Conservation (phyloP, 1,284 basidiomycete genomes). For the Marasmius tenuissimus region DNA sequence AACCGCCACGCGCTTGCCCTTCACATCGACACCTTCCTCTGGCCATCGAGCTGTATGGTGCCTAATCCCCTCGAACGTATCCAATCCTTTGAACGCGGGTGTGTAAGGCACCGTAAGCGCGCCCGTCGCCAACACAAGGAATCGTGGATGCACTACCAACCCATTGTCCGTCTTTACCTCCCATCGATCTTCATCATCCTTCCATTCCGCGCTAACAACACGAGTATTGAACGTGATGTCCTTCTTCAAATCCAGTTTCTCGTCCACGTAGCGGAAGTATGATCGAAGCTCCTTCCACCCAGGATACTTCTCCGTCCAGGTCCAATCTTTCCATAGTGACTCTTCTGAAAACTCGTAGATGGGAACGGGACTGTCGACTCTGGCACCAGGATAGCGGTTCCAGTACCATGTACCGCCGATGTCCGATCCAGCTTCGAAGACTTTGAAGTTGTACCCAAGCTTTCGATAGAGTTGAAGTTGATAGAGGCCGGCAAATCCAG, state of each 20-base stretch:
- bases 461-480: not conserved
- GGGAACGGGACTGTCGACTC: slow-evolving; percentile 9
- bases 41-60: slow-evolving; percentile 24
- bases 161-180: slow-evolving; percentile 18
- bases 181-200: slow-evolving; percentile 19
- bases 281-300: slow-evolving; percentile 18
- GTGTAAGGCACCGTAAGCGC: slow-evolving; percentile 20
- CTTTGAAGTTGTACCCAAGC: not conserved
- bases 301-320: slow-evolving; percentile 21
- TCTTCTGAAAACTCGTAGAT: slow-evolving; percentile 24
- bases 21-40: slow-evolving; percentile 17
- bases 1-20: slow-evolving; percentile 20
- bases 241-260: slow-evolving; percentile 21
- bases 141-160: slow-evolving; percentile 12
- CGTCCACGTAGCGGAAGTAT: slow-evolving; percentile 22
- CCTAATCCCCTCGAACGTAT: slow-evolving; percentile 19
- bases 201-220: slow-evolving; percentile 20
- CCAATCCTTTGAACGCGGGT: slow-evolving; percentile 18
- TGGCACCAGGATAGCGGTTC: not conserved
- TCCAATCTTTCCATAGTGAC: slow-evolving; percentile 25
- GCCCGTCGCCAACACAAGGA: slow-evolving; percentile 22
- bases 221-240: slow-evolving; percentile 23
- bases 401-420: slow-evolving; percentile 3
- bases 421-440: not conserved
- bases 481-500: slow-evolving; percentile 1